A percentile compares a stretch with the other conserved stretches of the same genome.
These are phyloP conservation scores for Cordyceps militaris DNA, from an alignment of 2,329 filamentous ascomycete species.

Conservation along the genomic window DNA sequence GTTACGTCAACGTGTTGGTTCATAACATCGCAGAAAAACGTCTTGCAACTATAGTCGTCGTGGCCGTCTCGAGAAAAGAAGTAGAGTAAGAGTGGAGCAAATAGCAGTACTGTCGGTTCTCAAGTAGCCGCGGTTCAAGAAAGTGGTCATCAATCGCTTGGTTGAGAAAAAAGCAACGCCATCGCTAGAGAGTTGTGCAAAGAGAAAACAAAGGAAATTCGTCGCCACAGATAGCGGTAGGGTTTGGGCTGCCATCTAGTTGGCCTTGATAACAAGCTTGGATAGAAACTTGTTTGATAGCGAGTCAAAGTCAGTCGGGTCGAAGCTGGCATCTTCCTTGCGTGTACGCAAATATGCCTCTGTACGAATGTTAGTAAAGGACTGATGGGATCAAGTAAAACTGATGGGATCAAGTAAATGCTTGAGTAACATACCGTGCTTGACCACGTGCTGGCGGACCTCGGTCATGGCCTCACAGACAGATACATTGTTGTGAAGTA, in stretches of 20 bases:
- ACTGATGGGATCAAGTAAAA: neutral
- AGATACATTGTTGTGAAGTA: conserved; percentile 83
- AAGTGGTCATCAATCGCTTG: conserved; percentile 9
- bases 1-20: conserved; percentile 27
- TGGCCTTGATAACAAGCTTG: conserved; percentile 91
- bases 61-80: conserved; percentile 26
- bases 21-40: conserved; percentile 23
- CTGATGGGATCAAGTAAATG: neutral
- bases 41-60: conserved; percentile 23
- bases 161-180: conserved; percentile 10
- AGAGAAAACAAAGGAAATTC: conserved; percentile 19
- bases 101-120: conserved; percentile 18
- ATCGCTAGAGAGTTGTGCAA: conserved; percentile 21
- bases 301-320: conserved; percentile 88
- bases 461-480: conserved; percentile 96
- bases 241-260: conserved; percentile 42
- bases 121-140: conserved; percentile 9
- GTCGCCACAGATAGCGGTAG: neutral
- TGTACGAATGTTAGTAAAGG: conserved; percentile 30
- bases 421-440: conserved; percentile 68
- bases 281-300: conserved; percentile 96
- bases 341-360: conserved; percentile 81
- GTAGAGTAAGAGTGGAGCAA: conserved; percentile 25
- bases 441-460: conserved; percentile 83
- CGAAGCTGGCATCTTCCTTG: conserved; percentile 66